Evolutionary conservation across 1,284 basidiomycete genomes (phyloP), one percentile per base, ranked within the genome.

Genomic region (Ustilago loliicola): DNA sequence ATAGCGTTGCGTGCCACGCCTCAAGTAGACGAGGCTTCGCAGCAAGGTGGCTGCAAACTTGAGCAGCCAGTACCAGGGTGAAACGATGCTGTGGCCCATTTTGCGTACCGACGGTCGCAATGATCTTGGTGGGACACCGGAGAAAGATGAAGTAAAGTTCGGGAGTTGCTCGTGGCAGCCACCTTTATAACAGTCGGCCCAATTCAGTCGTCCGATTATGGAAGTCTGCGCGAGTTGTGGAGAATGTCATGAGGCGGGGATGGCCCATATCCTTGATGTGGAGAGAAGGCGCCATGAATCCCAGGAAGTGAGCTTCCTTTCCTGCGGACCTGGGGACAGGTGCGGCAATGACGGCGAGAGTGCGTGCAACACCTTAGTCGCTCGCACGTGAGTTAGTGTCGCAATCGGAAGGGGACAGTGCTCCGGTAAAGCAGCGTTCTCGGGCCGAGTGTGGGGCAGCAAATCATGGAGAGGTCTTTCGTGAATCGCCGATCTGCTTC

Each of bases 41-140:
- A 67, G 11, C 25, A 76, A 9, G 11, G 61, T 61, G 9, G 68
- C 73, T 19, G 50, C 21, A 5, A 76, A 19, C 63, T 76, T 76
- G 52, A 76, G 67, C 21, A 61, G 34, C 73, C 73, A 71, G 57
- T 76, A 76, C 57, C 51, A 55, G 2, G 66, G 67, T 32, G 68
- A 76, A n/a, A 70, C 9, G 51, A 76, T 66, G 61, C 58, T 71
- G 61, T 58, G 57, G 10, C 27, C 45, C 73, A 71, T 71, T 5
- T 11, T 64, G 47, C 17, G 9, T 21, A 7, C 19, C 30, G 32
- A 19, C 32, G 10, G 52, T 47, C 45, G 45, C 8, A 5, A 8
- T 47, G 45, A 23, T 9, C n/a, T 47, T 47, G n/a, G 45, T 47
- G 45, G 45, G 45, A n/a, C 45, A 11, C 2, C 21, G 3, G 45